These are phyloP conservation scores for Erigeron canadensis DNA, from an alignment of 129 eudicot genomes.

Conservation along the genomic window DNA sequence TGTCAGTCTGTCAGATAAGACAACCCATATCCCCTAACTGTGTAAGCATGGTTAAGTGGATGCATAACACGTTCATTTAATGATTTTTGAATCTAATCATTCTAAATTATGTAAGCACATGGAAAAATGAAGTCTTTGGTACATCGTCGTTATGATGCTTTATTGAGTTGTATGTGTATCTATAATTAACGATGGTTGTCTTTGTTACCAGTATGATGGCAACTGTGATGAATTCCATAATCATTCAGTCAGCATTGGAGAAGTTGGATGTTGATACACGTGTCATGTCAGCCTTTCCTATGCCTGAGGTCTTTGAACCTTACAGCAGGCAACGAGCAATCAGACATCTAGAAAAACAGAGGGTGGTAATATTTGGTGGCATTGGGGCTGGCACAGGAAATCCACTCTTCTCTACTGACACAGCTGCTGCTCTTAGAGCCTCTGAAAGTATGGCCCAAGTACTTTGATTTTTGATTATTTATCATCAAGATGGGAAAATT, in stretches of 20 bases:
- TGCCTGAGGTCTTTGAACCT: conserved; percentile 85
- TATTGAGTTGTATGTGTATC: conserved; percentile 14
- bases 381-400: conserved; percentile 91
- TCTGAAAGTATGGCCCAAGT: conserved; percentile 58
- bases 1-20: too few relatives aligned
- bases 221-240: conserved; percentile 82
- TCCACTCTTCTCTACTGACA: conserved; percentile 90
- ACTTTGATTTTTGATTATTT: neutral
- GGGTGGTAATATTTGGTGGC: conserved; percentile 96
- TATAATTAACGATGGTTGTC: conserved; percentile 20
- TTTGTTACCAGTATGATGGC: conserved; percentile 84
- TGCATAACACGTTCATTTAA: neutral
- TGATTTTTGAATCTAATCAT: neutral
- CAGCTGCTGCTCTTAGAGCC: conserved; percentile 95
- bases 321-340: conserved; percentile 85
- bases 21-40: too few relatives aligned
- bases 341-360: conserved; percentile 91
- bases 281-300: conserved; percentile 65
- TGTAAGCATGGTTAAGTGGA: too few relatives aligned
- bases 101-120: neutral
- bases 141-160: neutral
- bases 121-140: neutral
- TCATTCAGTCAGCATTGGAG: conserved; percentile 85
- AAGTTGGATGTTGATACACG: conserved; percentile 77
- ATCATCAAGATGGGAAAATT: neutral